Conservation (phyloP, 129 eudicot genomes). For the Kitagawia praeruptora region DNA sequence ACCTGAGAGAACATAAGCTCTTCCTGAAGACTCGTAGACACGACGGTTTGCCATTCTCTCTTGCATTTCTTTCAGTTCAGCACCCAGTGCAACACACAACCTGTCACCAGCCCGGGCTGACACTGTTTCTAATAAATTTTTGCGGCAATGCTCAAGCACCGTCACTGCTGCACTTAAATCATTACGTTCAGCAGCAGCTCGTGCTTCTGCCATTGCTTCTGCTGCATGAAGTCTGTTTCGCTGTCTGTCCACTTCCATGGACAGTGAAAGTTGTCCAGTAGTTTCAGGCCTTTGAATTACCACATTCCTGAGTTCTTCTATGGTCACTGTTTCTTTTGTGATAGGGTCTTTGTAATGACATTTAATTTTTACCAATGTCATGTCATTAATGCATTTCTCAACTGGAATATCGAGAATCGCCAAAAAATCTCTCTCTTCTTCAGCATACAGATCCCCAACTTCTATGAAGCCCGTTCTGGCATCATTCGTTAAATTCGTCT, state of each 20-base stretch:
- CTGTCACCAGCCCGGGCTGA: slow-evolving; percentile 46
- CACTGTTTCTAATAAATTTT: slow-evolving; percentile 28
- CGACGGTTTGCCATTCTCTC: slow-evolving; percentile 70
- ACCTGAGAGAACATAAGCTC: slow-evolving; percentile 87
- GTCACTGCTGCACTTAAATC: slow-evolving; percentile 45
- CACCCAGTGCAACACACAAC: slow-evolving; percentile 50
- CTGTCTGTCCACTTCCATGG: slow-evolving; percentile 69
- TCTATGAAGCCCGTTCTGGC: slow-evolving; percentile 40
- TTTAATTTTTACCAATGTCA: slow-evolving; percentile 44
- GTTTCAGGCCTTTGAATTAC: slow-evolving; percentile 50
- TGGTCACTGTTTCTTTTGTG: slow-evolving; percentile 26
- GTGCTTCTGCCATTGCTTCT: slow-evolving; percentile 64
- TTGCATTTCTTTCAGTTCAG: slow-evolving; percentile 66
- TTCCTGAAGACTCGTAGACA: slow-evolving; percentile 60
- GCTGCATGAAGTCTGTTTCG: slow-evolving; percentile 59
- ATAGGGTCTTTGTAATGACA: slow-evolving; percentile 49
- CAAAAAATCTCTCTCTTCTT: slow-evolving; percentile 78
- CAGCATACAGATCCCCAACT: slow-evolving; percentile 86
- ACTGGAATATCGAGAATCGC: slow-evolving; percentile 47
- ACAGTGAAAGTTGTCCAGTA: slow-evolving; percentile 23
- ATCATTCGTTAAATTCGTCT: slow-evolving; percentile 21
- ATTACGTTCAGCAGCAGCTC: slow-evolving; percentile 56
- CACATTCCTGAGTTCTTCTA: slow-evolving; percentile 29
- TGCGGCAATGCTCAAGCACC: slow-evolving; percentile 42
- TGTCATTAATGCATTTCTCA: slow-evolving; percentile 19